Base-by-base conservation (phyloP, 1,284 basidiomycete species). In the Trichosporon ovoides region DNA sequence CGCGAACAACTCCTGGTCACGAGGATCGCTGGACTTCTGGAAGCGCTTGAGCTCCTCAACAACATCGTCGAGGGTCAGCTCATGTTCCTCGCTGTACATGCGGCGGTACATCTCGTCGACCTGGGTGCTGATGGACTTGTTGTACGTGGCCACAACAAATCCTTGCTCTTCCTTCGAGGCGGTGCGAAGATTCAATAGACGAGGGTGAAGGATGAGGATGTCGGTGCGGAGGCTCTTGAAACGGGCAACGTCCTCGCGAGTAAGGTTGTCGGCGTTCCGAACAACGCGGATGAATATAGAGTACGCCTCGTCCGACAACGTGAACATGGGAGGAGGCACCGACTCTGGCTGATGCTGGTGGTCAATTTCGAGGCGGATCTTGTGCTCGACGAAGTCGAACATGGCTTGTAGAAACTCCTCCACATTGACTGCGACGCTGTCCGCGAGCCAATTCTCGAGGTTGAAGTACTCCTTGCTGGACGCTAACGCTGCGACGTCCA, bases 21-120 rank as follows among this genome's bases (percentile, higher is more conserved):
- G 86, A 38, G 85, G 75, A 68, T 89, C 91, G 28, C 83, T 82
- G 22, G 94, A 96, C 56, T 84, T 84, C 72, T 94, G 91, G 80
- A 87, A 86, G 52, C 86, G 85, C 77, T 91, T 87, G 38, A 98
- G 84, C 74, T 95, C 86, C 19, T 83, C 78, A 62, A 98, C 88
- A 63, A 98, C 91, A 64, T 95, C 90, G 74, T 98, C 95, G 70
- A 98, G 91, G 63, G 90, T 86, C 59, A 93, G 89, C 67, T 89
- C 85, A 73, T 72, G 70, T 59, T 79, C 78, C 58, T 92, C 89
- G 74, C 92, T 89, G 78, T 98, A 99, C 94, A 99, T 98, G 77
- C 92, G 87, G 75, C 93, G 92, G 82, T 96, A 98, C 77, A 96
- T 93, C 48, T 85, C 83, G 69, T 98, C 95, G 58, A 95, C 92